Evolutionary conservation across 164 flowering plant genomes (phyloP), one percentile per base, ranked within the genome.

Genomic region (Pachysandra terminalis): DNA sequence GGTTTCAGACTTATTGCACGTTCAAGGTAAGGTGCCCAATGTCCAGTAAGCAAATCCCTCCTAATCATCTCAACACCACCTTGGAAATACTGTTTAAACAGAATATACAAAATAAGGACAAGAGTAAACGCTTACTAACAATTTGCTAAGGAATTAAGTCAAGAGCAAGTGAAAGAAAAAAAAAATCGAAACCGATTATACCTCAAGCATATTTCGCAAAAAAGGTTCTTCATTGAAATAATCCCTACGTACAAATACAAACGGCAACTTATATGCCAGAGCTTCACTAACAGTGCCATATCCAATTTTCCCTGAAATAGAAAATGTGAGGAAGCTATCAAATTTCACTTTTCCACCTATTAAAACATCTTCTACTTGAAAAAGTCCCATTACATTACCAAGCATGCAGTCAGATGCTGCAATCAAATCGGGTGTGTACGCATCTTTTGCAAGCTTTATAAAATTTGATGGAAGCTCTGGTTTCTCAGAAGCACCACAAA

Each of bases 361-460:
- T 22, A 19, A 24, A 58, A 23, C n/a, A 56, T 21, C 40, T 28
- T 45, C 59, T 24, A 17, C 53, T 60, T 55, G 59, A 19, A 66
- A 69, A 48, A 45, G 28, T 48, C 40, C 19, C 19, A 28, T 41
- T 16, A 60, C 56, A 58, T 23, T 74, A 95, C 99, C 99, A 73
- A 95, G 98, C 99, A 95, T 95, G 80, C 97, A 90, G 70, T 95
- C 99, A 72, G 94, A 90, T 58, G 99, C 97, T 56, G 97, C 96
- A 57, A 92, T 95, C 59, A 90, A 24, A 79, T 95, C 98, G 73
- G 99, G 98, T 35, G 98, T 95, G 68, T 90, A 95, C 14, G 73
- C 90, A 85, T 95, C 93, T 84, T 85, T 92, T 49, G 94, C 82
- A 69, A 95, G 94, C 84, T 77, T 90, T 51, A 86, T 71, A 57